Evolutionary conservation across 768 basidiomycete species (phyloP).

Genomic region (Rhizopogon rudus): DNA sequence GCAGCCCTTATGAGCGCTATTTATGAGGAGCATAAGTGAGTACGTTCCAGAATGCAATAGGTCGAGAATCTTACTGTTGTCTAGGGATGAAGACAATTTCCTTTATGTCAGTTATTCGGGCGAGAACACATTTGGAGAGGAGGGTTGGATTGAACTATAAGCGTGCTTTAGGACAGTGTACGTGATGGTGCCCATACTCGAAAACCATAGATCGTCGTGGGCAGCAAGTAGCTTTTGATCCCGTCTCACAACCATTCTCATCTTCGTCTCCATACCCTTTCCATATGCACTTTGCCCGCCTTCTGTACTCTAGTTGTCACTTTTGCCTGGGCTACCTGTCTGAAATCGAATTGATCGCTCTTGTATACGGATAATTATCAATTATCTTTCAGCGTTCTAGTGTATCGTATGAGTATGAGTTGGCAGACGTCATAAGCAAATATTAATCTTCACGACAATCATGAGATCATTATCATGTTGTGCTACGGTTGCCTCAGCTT

Average conservation of each 20-base stretch:
- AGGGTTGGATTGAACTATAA: slow-evolving; percentile 30
- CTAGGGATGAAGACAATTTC: slow-evolving; percentile 98
- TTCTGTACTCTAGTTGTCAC: slow-evolving; percentile 21
- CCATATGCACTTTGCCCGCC: slow-evolving; percentile 16
- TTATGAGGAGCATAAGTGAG: slow-evolving; percentile 99
- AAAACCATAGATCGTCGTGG: slow-evolving; percentile 22
- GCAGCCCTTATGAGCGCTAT: slow-evolving; percentile 98
- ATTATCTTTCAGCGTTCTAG: background rate
- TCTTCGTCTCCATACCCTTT: slow-evolving; percentile 23
- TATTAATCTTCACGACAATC: background rate
- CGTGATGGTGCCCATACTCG: slow-evolving; percentile 13
- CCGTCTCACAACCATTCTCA: slow-evolving; percentile 7
- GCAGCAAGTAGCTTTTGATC: slow-evolving; percentile 18
- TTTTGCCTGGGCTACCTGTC: slow-evolving; percentile 10
- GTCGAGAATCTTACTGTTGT: slow-evolving; percentile 19
- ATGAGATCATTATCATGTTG: background rate
- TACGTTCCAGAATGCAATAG: slow-evolving; percentile 12
- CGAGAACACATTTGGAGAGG: slow-evolving; percentile 87
- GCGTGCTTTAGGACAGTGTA: slow-evolving; percentile 8
- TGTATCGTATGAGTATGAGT: background rate
- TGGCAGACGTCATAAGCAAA: background rate
- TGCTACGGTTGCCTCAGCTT: background rate
- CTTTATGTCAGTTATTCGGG: slow-evolving; percentile 98
- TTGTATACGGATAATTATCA: slow-evolving; percentile 15
- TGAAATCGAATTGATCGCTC: slow-evolving; percentile 13